A percentile compares a stretch with the other conserved stretches of the same genome.
These are phyloP conservation scores for Exobasidium cylindrosporum DNA, from an alignment of 1,284 basidiomycete species.

Conservation along the genomic window DNA sequence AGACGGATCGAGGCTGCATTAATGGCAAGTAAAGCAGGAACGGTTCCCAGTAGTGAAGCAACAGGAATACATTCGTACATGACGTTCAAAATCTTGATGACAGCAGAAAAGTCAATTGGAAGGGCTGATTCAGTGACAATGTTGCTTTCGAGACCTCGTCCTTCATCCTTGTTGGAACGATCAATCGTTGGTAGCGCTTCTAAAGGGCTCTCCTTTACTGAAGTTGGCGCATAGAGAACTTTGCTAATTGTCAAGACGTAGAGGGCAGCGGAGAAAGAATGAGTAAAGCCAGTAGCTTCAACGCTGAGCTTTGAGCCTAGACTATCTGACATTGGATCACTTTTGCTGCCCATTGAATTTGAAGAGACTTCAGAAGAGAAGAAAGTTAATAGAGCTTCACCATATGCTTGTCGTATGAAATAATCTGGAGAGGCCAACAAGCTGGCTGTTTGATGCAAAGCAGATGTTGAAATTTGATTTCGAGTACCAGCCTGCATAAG, in stretches of 20 bases:
- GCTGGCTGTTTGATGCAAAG: constrained; percentile 29
- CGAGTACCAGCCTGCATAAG: constrained; percentile 34
- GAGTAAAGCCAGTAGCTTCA: constrained; percentile 35
- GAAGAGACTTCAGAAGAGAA: constrained; percentile 31
- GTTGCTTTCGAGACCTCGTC: constrained; percentile 19
- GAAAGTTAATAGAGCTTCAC: constrained; percentile 39
- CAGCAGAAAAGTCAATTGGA: constrained; percentile 73
- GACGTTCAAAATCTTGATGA: constrained; percentile 68
- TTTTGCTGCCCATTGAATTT: constrained; percentile 21
- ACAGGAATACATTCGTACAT: constrained; percentile 70
- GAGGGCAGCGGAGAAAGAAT: constrained; percentile 41
- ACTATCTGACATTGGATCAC: constrained; percentile 24
- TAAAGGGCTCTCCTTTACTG: constrained; percentile 41
- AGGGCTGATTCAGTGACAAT: constrained; percentile 57
- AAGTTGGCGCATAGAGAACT: constrained; percentile 31
- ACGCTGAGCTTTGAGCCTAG: constrained; percentile 14
- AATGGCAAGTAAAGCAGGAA: constrained; percentile 76
- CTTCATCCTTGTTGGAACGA: constrained; percentile 57
- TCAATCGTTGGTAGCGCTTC: constrained; percentile 59
- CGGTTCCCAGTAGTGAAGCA: constrained; percentile 70
- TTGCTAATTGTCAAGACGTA: constrained; percentile 38
- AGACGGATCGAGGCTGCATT: constrained; percentile 14
- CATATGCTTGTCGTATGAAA: constrained; percentile 38
- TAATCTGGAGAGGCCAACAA: constrained; percentile 38
- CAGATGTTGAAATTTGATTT: constrained; percentile 31